Evolutionary conservation across 345 rosid species (phyloP), one percentile per base, ranked within the genome.

Genomic region (Anacardium occidentale): DNA sequence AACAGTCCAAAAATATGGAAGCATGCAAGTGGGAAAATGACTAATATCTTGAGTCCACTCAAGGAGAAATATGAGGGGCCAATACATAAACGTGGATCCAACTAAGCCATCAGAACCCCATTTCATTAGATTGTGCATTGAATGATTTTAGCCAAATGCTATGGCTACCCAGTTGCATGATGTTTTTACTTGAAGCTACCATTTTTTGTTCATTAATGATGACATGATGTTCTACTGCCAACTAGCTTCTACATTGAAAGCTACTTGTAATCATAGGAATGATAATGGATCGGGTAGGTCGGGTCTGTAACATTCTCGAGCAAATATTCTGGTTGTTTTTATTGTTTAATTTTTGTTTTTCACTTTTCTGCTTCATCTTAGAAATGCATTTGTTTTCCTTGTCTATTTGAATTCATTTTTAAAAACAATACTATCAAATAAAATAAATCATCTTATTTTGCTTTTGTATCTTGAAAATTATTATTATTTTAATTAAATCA

Each of bases 31-130:
- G 32, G 10, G 42, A 37, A 57, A 70, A 7, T 15, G 9, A 55
- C 12, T 29, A 17, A 9, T 58, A 18, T 24, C 58, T 69, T 57
- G 44, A 4, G 52, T 5, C 18, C 56, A 45, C 64, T 58, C 57
- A 45, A 25, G 12, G 24, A 58, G 64, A 57, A 45, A 26, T 5
- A 53, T 11, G 20, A 42, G 48, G 21, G 6, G 10, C 9, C 7
- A 34, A 24, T 9, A 10, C 20, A 70, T 57, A 57, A 45, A 70
- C 2, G 65, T 7, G 18, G 26, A 58, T 26, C 56, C 44, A 70
- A 70, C 73, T 62, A 58, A 45, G 55, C 18, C 22, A 22, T 10
- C 24, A 45, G 54, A 54, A 22, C 21, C 66, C 68, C 32, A 45
- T 64, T 3, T 24, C 15, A 44, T 18, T 24, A 64, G 34, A 13